Base-by-base conservation (phyloP, 73 alveolate species). In the Paramecium sexaurelia region DNA sequence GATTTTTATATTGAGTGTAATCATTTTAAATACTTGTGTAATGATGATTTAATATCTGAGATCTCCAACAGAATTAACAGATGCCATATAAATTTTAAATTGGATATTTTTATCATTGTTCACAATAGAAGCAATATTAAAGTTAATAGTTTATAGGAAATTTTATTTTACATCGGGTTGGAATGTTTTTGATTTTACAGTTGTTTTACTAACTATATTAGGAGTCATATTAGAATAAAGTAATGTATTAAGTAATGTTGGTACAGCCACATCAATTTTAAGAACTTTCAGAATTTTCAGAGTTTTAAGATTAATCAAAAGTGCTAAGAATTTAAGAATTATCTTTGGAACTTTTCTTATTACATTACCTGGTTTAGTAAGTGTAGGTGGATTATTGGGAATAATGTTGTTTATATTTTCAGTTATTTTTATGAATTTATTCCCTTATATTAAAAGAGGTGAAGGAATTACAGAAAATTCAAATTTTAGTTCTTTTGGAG, bases 181-280 rank as follows among this genome's bases (percentile, higher is more conserved):
- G 97, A 95, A 95, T 82, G 78, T 83, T 9, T 95, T 95, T 68
- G 98, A 95, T 85, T 94, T 95, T 22, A 56, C 93, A 47, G 92
- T 95, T 22, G 96, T 95, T 0, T 20, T 92, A 24, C 94, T 66
- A 71, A 68, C 93, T 27, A 11, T 67, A 0, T n/a, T 67, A 22
- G 93, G 93, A 36, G 75, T 85, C 5, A 19, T 85, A 35, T 55
- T 85, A 55, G 92, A 85, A 11, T 43, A 85, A 7, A 85, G 61
- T 27, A 51, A 85, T 27, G 83, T 85, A 3, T 85, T 85, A 22
- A 61, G 68, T 27, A 85, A 85, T 36, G 61, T 85, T 55, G 84
- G 84, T 22, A 33, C 93, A 15, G 75, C 95, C 3, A 85, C 96
- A 3, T 82, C 96, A 1, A 66, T 94, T 6, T 78, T 88, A 9